Evolutionary conservation across 2,329 filamentous ascomycete genomes (phyloP).

Genomic region (Colletotrichum agaves): DNA sequence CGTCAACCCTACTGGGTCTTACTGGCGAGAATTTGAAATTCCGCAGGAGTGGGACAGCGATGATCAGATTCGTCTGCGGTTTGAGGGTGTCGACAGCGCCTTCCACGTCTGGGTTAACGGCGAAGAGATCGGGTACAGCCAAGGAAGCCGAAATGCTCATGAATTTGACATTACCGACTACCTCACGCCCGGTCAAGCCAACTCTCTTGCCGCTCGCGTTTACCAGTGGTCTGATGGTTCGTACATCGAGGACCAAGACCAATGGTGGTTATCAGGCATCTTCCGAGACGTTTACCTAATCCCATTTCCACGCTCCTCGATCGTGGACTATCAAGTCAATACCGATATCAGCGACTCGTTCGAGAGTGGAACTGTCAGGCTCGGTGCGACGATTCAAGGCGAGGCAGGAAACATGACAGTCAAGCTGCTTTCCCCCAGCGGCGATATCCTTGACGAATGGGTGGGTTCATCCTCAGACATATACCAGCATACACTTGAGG

Average conservation of each 20-base stretch:
- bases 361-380: constrained; percentile 59
- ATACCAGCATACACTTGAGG: constrained; percentile 50
- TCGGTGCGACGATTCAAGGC: constrained; percentile 55
- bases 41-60: constrained; percentile 55
- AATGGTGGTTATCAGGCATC: constrained; percentile 75
- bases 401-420: constrained; percentile 38
- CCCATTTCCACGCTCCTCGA: constrained; percentile 64
- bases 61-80: constrained; percentile 72
- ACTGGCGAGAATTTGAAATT: constrained; percentile 66
- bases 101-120: constrained; percentile 80
- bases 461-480: not conserved
- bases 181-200: constrained; percentile 57
- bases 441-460: constrained; percentile 38
- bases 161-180: constrained; percentile 76
- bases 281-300: constrained; percentile 76
- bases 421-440: not conserved
- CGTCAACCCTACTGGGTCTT: constrained; percentile 72
- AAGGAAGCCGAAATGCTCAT: constrained; percentile 77
- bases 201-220: constrained; percentile 72
- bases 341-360: constrained; percentile 66
- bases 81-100: constrained; percentile 79
- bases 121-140: constrained; percentile 73
- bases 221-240: constrained; percentile 79
- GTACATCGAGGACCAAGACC: constrained; percentile 77
- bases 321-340: constrained; percentile 66